Conservation (phyloP, 495 filamentous ascomycete species). For the Aspergillus coremiiformis region DNA sequence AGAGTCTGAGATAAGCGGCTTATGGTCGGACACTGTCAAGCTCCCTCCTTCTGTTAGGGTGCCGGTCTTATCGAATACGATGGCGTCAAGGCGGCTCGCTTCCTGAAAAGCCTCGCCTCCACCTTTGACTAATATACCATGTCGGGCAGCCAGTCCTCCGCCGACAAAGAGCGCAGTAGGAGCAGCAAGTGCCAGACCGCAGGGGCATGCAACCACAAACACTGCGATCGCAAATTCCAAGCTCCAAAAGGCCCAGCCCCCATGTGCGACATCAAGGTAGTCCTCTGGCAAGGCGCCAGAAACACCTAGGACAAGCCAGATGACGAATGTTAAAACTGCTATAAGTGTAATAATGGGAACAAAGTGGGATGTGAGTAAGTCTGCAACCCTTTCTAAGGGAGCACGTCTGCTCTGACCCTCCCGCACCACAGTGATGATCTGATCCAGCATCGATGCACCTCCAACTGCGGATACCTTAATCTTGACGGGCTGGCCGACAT, state of each 20-base stretch:
- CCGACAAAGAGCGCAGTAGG: constrained; percentile 93
- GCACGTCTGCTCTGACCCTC: constrained; percentile 86
- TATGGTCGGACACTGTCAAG: constrained; percentile 67
- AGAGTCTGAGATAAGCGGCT: constrained; percentile 41
- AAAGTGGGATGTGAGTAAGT: constrained; percentile 79
- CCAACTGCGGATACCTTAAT: constrained; percentile 61
- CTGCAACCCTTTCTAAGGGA: constrained; percentile 79
- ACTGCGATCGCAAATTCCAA: constrained; percentile 90
- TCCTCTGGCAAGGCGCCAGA: constrained; percentile 57
- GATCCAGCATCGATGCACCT: constrained; percentile 83
- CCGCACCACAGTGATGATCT: constrained; percentile 81
- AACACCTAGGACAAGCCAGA: constrained; percentile 72
- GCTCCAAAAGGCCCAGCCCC: constrained; percentile 81
- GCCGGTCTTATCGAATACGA: constrained; percentile 96
- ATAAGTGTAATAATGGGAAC: constrained; percentile 78
- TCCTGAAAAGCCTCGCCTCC: constrained; percentile 95
- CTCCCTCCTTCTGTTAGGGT: constrained; percentile 83
- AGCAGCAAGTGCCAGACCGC: constrained; percentile 84
- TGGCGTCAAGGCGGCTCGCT: constrained; percentile 73
- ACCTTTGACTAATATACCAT: constrained; percentile 90
- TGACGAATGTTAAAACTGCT: constrained; percentile 73
- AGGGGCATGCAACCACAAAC: constrained; percentile 92
- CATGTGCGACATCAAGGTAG: constrained; percentile 58
- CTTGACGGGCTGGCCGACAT: constrained; percentile 63
- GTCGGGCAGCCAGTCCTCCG: constrained; percentile 74